These are phyloP conservation scores for Trametes gibbosa DNA, from an alignment of 768 basidiomycete species.

Conservation along the genomic window DNA sequence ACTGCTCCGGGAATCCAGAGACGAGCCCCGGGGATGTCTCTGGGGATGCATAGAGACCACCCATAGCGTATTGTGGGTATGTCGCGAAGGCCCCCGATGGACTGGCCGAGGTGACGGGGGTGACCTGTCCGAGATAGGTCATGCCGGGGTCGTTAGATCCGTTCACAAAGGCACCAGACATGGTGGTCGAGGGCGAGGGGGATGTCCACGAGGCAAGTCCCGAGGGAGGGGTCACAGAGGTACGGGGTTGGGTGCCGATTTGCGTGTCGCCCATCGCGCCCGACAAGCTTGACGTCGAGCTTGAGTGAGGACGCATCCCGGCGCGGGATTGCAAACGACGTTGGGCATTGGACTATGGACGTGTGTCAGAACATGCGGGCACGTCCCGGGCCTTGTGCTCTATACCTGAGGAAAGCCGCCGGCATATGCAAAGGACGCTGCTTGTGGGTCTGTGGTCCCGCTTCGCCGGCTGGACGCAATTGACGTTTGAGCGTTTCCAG, in stretches of 20 bases:
- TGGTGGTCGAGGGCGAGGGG: slow-evolving; percentile 19
- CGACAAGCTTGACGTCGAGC: slow-evolving; percentile 46
- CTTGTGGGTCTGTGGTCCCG: slow-evolving; percentile 7
- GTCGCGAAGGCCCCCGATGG: slow-evolving; percentile 17
- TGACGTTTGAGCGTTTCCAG: slow-evolving; percentile 4
- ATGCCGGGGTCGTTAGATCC: slow-evolving; percentile 14
- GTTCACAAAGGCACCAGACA: slow-evolving; percentile 5
- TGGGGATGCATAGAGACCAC: slow-evolving; percentile 6
- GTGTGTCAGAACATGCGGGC: not conserved
- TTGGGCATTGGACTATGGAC: slow-evolving; percentile 5
- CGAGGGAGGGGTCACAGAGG: slow-evolving; percentile 27
- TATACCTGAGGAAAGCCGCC: slow-evolving; percentile 12
- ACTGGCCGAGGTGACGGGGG: slow-evolving; percentile 6
- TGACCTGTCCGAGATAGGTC: slow-evolving; percentile 20
- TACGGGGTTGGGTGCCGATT: slow-evolving; percentile 28
- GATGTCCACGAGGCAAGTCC: slow-evolving; percentile 27
- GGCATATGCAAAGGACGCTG: slow-evolving; percentile 4
- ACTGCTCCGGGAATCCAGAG: slow-evolving; percentile 19
- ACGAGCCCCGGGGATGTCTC: slow-evolving; percentile 16
- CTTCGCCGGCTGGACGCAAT: slow-evolving; percentile 6
- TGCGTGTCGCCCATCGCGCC: slow-evolving; percentile 61
- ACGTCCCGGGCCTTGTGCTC: not conserved
- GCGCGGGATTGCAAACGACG: slow-evolving; percentile 12
- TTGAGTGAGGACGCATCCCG: slow-evolving; percentile 18
- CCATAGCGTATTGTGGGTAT: slow-evolving; percentile 9